phyloP scores from a whole-genome alignment of 1,284 basidiomycete species.

The Abortiporus biennis region DNA sequence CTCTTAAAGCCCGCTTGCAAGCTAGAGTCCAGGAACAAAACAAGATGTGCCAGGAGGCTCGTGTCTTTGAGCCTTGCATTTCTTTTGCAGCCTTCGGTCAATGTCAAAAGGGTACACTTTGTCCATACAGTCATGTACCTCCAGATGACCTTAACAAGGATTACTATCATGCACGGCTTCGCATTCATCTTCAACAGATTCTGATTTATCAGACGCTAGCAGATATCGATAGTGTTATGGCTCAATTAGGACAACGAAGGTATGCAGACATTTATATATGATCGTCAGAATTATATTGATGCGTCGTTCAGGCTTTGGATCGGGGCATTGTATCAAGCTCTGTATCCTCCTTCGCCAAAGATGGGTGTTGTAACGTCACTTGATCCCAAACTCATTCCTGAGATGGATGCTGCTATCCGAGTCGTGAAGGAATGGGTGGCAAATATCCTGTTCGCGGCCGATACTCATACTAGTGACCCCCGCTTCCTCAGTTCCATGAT shows the following conservation, averaged over 20 bases:
- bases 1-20: constrained; percentile 23
- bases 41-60: constrained; percentile 22
- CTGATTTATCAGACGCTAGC: too few relatives aligned
- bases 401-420: neutral
- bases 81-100: constrained; percentile 23
- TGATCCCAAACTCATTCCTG: neutral
- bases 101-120: too few relatives aligned
- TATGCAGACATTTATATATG: too few relatives aligned
- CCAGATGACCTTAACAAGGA: too few relatives aligned
- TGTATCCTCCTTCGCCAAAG: neutral
- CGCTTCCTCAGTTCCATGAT: neutral
- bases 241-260: too few relatives aligned
- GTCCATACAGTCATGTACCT: too few relatives aligned
- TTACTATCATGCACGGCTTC: too few relatives aligned
- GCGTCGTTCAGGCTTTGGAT: constrained; percentile 1
- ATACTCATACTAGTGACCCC: neutral
- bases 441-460: neutral
- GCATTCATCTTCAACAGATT: too few relatives aligned
- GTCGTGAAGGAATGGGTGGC: neutral
- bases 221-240: too few relatives aligned
- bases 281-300: too few relatives aligned
- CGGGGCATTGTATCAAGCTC: neutral
- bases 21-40: constrained; percentile 30
- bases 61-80: constrained; percentile 35
- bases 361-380: neutral